Conservation (phyloP, 169 alveolate species). For the Plasmodium gaboni region DNA sequence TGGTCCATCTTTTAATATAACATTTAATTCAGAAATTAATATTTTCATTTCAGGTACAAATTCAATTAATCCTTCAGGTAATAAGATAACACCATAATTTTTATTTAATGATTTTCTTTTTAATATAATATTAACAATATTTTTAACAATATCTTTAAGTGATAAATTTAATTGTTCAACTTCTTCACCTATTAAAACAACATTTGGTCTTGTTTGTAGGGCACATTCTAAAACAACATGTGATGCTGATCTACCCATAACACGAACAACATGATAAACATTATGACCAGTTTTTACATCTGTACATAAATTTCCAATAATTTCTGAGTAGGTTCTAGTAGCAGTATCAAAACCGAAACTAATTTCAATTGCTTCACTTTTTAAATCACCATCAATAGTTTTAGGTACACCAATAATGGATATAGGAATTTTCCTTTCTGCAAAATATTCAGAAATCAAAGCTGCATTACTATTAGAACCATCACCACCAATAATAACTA, state of each 20-base stretch:
- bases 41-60: slow-evolving; percentile 95
- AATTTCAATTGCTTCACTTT: slow-evolving; percentile 95
- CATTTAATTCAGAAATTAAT: slow-evolving; percentile 94
- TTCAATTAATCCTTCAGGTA: slow-evolving; percentile 99
- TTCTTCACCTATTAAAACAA: slow-evolving; percentile 96
- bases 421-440: slow-evolving; percentile 75
- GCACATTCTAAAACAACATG: slow-evolving; percentile 98
- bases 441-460: slow-evolving; percentile 96
- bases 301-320: slow-evolving; percentile 94
- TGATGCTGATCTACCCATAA: slow-evolving; percentile 99
- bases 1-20: slow-evolving; percentile 85
- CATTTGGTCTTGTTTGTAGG: slow-evolving; percentile 95
- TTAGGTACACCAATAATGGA: slow-evolving; percentile 98
- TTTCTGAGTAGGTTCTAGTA: slow-evolving; percentile 95
- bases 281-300: slow-evolving; percentile 94
- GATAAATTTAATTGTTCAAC: slow-evolving; percentile 91
- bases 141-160: slow-evolving; percentile 90
- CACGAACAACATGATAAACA: slow-evolving; percentile 96
- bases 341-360: slow-evolving; percentile 99
- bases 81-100: slow-evolving; percentile 95
- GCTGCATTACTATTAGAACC: slow-evolving; percentile 99
- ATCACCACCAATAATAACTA: slow-evolving; percentile 99
- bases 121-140: slow-evolving; percentile 93
- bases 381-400: slow-evolving; percentile 99
- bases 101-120: slow-evolving; percentile 91